A percentile compares a stretch with the other conserved stretches of the same genome.
Evolutionary conservation across 345 rosid species (phyloP).

Genomic region (Arabis alpina): DNA sequence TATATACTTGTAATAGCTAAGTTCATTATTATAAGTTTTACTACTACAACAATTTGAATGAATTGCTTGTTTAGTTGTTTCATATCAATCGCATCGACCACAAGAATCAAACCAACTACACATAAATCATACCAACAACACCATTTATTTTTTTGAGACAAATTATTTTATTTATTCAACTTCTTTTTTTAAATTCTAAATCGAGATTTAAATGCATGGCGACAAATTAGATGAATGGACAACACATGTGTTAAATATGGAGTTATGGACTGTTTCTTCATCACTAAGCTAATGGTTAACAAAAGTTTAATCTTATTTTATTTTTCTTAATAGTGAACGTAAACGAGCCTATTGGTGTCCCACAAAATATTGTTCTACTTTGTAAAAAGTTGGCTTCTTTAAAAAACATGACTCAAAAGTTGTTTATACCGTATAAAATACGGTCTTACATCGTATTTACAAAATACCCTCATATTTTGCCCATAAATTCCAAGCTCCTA

Average conservation of each 20-base stretch:
- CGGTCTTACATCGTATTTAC: slow-evolving; percentile 13
- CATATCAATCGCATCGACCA: slow-evolving; percentile 16
- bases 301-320: slow-evolving; percentile 24
- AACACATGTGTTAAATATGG: slow-evolving; percentile 36
- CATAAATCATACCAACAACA: background rate
- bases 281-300: slow-evolving; percentile 43
- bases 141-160: background rate
- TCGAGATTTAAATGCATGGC: slow-evolving; percentile 3
- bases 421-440: slow-evolving; percentile 30
- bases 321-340: slow-evolving; percentile 5
- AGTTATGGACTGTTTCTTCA: slow-evolving; percentile 38
- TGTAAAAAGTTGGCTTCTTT: slow-evolving; percentile 6
- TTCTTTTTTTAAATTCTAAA: background rate
- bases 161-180: background rate
- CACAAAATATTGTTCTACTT: slow-evolving; percentile 39
- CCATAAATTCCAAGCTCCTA: slow-evolving; percentile 65
- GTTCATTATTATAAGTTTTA: background rate
- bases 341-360: slow-evolving; percentile 18
- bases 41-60: background rate
- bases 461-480: slow-evolving; percentile 38
- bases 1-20: background rate
- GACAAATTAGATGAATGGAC: slow-evolving; percentile 31
- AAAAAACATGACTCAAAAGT: slow-evolving; percentile 56
- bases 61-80: background rate
- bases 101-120: slow-evolving; percentile 20